Evolutionary conservation across 768 basidiomycete species (phyloP).

Genomic region (Mycena alexandri): DNA sequence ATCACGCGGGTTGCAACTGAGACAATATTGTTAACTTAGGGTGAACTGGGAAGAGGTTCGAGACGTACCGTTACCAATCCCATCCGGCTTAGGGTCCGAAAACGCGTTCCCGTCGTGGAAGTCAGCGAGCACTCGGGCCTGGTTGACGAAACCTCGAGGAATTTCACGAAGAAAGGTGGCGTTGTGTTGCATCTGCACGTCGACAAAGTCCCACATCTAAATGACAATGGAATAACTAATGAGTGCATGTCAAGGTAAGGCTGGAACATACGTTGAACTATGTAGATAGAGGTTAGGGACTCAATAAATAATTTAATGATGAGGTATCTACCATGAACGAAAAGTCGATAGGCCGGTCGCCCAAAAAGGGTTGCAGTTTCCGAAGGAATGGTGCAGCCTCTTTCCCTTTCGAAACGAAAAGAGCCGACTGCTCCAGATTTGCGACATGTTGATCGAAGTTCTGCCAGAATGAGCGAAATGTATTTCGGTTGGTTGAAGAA

Average conservation of each 20-base stretch:
- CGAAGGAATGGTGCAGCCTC: constrained; percentile 54
- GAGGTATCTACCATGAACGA: constrained; percentile 54
- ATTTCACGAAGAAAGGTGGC: constrained; percentile 54
- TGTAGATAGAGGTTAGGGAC: neutral
- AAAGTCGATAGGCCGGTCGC: constrained; percentile 51
- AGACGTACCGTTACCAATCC: constrained; percentile 61
- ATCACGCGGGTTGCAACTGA: constrained; percentile 65
- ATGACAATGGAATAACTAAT: neutral
- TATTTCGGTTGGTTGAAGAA: neutral
- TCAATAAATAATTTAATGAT: no score
- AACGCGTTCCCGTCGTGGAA: constrained; percentile 69
- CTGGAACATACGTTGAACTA: constrained; percentile 60
- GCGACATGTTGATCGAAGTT: constrained; percentile 53
- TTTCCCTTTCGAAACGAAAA: constrained; percentile 50
- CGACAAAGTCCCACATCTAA: constrained; percentile 66
- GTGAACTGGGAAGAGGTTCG: neutral
- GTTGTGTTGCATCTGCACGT: constrained; percentile 67
- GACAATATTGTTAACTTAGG: neutral
- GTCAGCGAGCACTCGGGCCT: constrained; percentile 63
- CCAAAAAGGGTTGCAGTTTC: constrained; percentile 55
- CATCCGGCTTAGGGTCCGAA: constrained; percentile 49
- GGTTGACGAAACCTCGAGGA: constrained; percentile 54
- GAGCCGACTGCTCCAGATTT: constrained; percentile 56
- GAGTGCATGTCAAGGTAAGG: neutral
- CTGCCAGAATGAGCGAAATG: constrained; percentile 36